Conservation (phyloP, 495 filamentous ascomycete species). For the Xylaria acuta region DNA sequence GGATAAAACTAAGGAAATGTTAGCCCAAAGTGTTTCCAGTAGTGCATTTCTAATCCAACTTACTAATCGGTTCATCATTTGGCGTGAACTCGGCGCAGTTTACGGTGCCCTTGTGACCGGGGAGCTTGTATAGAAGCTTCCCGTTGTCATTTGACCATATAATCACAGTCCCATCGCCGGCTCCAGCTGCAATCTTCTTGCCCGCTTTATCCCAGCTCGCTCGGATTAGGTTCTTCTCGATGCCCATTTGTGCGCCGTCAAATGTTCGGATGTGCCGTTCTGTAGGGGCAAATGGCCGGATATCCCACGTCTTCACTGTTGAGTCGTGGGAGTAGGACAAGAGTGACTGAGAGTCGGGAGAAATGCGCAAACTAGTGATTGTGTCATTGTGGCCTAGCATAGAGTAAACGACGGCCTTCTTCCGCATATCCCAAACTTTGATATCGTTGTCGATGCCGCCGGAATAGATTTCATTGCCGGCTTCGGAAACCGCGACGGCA, state of each 20-base stretch:
- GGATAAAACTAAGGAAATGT: slow-evolving; percentile 70
- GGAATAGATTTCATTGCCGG: slow-evolving; percentile 93
- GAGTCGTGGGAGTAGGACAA: slow-evolving; percentile 94
- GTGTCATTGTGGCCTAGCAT: slow-evolving; percentile 92
- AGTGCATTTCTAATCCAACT: slow-evolving; percentile 51
- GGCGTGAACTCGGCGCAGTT: slow-evolving; percentile 94
- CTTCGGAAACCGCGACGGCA: slow-evolving; percentile 86
- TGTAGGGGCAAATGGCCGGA: slow-evolving; percentile 88
- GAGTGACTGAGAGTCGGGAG: slow-evolving; percentile 88
- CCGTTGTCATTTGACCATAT: slow-evolving; percentile 85
- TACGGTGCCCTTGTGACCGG: slow-evolving; percentile 93
- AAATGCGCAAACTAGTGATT: slow-evolving; percentile 85
- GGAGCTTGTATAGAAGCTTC: slow-evolving; percentile 91
- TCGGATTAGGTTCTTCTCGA: slow-evolving; percentile 91
- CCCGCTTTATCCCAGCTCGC: slow-evolving; percentile 92
- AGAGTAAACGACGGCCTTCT: slow-evolving; percentile 83
- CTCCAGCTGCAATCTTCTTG: slow-evolving; percentile 84
- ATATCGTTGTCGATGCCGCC: slow-evolving; percentile 98
- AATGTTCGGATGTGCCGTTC: slow-evolving; percentile 85
- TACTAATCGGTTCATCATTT: slow-evolving; percentile 82
- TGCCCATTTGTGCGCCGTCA: slow-evolving; percentile 82
- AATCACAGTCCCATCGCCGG: slow-evolving; percentile 87
- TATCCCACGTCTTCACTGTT: slow-evolving; percentile 94
- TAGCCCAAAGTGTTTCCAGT: slow-evolving; percentile 28
- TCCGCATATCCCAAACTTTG: slow-evolving; percentile 95